Percentiles rank a stretch among this genome's conserved stretches.
phyloP scores from a whole-genome alignment of 2,329 filamentous ascomycete genomes.

The Corynespora cassiicola region DNA sequence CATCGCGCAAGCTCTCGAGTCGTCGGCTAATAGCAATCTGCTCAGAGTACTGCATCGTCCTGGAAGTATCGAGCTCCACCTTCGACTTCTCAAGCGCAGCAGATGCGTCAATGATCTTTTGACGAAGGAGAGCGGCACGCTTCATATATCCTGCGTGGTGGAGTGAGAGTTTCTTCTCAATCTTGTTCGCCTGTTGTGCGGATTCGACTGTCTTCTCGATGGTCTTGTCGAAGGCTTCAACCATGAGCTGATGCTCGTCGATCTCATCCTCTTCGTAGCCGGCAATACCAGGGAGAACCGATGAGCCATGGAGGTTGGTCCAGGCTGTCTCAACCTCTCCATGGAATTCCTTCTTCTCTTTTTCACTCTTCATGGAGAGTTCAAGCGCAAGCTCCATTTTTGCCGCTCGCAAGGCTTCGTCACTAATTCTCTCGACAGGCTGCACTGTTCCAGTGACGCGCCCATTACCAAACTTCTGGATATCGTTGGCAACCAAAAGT shows the following conservation, averaged over 20 bases:
- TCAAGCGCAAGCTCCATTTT: constrained; percentile 79
- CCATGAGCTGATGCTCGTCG: constrained; percentile 70
- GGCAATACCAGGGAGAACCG: constrained; percentile 75
- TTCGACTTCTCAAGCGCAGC: constrained; percentile 76
- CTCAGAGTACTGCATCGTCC: constrained; percentile 78
- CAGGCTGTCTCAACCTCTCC: constrained; percentile 52
- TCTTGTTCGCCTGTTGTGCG: constrained; percentile 81
- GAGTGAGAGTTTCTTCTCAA: constrained; percentile 91
- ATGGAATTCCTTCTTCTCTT: constrained; percentile 56
- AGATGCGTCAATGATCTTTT: constrained; percentile 79
- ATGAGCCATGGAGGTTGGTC: constrained; percentile 55
- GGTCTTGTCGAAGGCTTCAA: constrained; percentile 75
- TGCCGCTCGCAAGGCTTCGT: constrained; percentile 75
- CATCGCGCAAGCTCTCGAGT: constrained; percentile 77
- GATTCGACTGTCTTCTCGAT: constrained; percentile 75
- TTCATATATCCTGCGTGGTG: constrained; percentile 91
- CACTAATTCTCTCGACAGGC: constrained; percentile 70
- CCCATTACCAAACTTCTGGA: constrained; percentile 73
- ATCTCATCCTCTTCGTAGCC: constrained; percentile 81
- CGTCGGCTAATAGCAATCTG: constrained; percentile 76
- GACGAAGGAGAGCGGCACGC: constrained; percentile 78
- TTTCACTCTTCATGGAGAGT: constrained; percentile 59
- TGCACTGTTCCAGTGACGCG: constrained; percentile 69
- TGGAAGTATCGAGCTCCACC: constrained; percentile 75
- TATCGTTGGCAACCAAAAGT: constrained; percentile 81